Evolutionary conservation across 176 grass and related monocot genomes (phyloP).

Genomic region (Rhipidocladum racemiflorum): DNA sequence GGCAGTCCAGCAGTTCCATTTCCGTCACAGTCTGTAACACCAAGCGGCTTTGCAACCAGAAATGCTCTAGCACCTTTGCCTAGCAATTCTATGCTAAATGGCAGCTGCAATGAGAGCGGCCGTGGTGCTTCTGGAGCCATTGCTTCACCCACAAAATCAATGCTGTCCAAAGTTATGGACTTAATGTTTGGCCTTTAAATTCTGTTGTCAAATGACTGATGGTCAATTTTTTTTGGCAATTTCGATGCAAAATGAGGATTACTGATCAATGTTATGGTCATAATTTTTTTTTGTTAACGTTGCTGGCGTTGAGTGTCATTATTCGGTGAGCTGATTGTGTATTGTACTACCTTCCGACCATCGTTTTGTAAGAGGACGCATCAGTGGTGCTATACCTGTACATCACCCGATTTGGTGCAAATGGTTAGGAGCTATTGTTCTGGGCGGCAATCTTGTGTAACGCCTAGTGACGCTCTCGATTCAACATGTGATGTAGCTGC

Average conservation of each 20-base stretch:
- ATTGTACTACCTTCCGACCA: background rate
- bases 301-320: background rate
- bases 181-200: slow-evolving; percentile 83
- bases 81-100: slow-evolving; percentile 45
- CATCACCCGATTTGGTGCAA: background rate
- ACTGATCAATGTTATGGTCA: background rate
- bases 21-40: slow-evolving; percentile 33
- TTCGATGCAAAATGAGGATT: background rate
- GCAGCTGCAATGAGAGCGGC: slow-evolving; percentile 23
- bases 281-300: background rate
- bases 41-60: slow-evolving; percentile 32
- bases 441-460: background rate
- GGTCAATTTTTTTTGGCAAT: background rate
- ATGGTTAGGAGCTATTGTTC: background rate
- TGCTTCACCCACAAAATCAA: slow-evolving; percentile 78
- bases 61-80: slow-evolving; percentile 34
- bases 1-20: slow-evolving; percentile 36
- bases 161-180: slow-evolving; percentile 78
- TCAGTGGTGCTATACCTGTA: background rate
- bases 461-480: background rate
- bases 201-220: background rate
- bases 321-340: background rate
- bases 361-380: background rate
- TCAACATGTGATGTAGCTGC: background rate
- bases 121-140: slow-evolving; percentile 45